A percentile compares a stretch with the other conserved stretches of the same genome.
phyloP scores from a whole-genome alignment of 129 eudicot species.

The Artemisia annua region DNA sequence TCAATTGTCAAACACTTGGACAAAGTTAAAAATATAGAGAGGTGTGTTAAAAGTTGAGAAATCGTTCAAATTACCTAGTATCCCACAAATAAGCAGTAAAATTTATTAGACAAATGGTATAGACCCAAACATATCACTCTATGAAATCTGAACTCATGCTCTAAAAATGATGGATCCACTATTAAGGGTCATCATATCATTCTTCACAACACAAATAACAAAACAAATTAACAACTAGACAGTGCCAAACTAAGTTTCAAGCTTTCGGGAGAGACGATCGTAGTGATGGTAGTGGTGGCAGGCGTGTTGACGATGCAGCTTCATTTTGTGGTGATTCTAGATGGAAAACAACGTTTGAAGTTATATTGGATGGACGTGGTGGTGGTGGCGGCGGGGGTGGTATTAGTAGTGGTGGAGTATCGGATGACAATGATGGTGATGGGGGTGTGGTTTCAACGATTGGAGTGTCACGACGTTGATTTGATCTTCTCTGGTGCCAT shows the following conservation, averaged over 20 bases:
- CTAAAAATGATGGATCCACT: neutral
- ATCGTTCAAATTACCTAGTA: no score
- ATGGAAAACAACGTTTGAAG: constrained; percentile 13
- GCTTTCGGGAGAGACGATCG: constrained; percentile 6
- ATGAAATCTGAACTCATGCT: constrained; percentile 5
- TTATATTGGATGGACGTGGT: constrained; percentile 19
- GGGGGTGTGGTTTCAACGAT: constrained; percentile 15
- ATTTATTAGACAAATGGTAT: constrained; percentile 19
- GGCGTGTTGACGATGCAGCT: constrained; percentile 9
- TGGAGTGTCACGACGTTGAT: constrained; percentile 19
- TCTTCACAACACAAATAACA: neutral
- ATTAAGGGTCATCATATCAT: neutral
- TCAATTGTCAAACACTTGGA: no score
- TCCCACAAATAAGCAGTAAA: constrained; percentile 1
- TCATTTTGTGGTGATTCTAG: constrained; percentile 17
- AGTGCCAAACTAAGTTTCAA: no score
- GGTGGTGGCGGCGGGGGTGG: constrained; percentile 8
- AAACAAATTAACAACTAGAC: neutral
- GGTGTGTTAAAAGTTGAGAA: no score
- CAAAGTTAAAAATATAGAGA: no score
- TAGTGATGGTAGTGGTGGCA: neutral
- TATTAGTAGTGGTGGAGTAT: constrained; percentile 7
- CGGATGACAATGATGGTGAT: constrained; percentile 15
- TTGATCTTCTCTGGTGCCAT: constrained; percentile 25
- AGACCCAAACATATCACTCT: neutral